Conservation (phyloP, 2,329 filamentous ascomycete genomes). For the Microsporum ferrugineum region DNA sequence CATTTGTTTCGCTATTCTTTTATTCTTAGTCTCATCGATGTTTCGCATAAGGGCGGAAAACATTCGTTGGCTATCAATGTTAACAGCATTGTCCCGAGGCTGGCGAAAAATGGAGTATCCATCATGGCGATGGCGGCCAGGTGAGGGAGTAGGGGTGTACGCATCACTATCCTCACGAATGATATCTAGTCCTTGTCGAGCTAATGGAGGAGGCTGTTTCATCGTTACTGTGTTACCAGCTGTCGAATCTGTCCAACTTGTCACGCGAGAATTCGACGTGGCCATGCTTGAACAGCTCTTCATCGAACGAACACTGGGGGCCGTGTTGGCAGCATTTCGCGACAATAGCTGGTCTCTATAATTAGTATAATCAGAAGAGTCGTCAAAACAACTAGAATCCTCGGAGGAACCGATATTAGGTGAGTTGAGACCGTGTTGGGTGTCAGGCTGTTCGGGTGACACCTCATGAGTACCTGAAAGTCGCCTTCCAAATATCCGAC, state of each 20-base stretch:
- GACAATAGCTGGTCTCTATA: neutral
- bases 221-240: slow-evolving; percentile 31
- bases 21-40: slow-evolving; percentile 18
- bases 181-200: slow-evolving; percentile 31
- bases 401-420: neutral
- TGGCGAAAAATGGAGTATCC: slow-evolving; percentile 22
- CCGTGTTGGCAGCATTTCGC: neutral
- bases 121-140: slow-evolving; percentile 17
- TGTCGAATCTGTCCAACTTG: slow-evolving; percentile 40
- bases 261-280: slow-evolving; percentile 34
- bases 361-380: neutral
- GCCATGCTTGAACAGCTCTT: slow-evolving; percentile 26
- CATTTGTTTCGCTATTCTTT: neutral
- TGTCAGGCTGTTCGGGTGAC: neutral
- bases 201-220: slow-evolving; percentile 21
- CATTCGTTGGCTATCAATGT: slow-evolving; percentile 21
- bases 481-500: slow-evolving; percentile 30
- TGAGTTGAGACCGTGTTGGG: neutral
- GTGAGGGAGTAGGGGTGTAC: slow-evolving; percentile 19
- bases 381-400: neutral
- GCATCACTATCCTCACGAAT: slow-evolving; percentile 33
- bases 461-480: slow-evolving; percentile 10
- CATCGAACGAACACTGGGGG: slow-evolving; percentile 18
- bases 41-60: slow-evolving; percentile 26
- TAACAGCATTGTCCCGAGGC: slow-evolving; percentile 15